phyloP scores from a whole-genome alignment of 129 eudicot genomes.

The Centaurea solstitialis region DNA sequence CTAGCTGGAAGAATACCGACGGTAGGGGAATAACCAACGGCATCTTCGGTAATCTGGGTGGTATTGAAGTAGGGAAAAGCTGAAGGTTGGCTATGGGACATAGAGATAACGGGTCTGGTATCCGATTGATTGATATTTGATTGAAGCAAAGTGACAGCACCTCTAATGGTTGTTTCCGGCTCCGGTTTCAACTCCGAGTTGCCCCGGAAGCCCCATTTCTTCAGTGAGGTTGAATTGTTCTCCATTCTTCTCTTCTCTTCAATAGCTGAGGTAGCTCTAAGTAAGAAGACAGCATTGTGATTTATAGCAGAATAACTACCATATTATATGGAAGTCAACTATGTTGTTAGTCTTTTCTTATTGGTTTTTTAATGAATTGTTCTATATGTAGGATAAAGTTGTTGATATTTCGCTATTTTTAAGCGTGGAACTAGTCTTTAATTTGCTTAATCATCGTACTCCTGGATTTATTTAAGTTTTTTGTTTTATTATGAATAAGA shows the following conservation, averaged over 20 bases:
- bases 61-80: constrained; percentile 61
- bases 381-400: neutral
- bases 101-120: constrained; percentile 38
- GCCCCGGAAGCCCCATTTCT: constrained; percentile 39
- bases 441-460: too few relatives aligned
- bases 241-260: constrained; percentile 22
- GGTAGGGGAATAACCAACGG: constrained; percentile 49
- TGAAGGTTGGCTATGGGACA: constrained; percentile 60
- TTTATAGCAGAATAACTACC: neutral
- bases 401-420: neutral
- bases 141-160: constrained; percentile 36
- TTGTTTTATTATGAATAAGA: too few relatives aligned
- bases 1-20: constrained; percentile 56
- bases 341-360: neutral
- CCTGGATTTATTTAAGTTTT: too few relatives aligned
- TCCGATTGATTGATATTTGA: constrained; percentile 41
- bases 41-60: constrained; percentile 43
- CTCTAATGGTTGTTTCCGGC: constrained; percentile 38
- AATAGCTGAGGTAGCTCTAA: neutral
- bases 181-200: constrained; percentile 28
- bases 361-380: too few relatives aligned
- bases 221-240: constrained; percentile 9
- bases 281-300: neutral
- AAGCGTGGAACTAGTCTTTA: too few relatives aligned
- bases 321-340: neutral